Conservation (phyloP, 2,329 filamentous ascomycete genomes). For the Diaporthe caulivora region DNA sequence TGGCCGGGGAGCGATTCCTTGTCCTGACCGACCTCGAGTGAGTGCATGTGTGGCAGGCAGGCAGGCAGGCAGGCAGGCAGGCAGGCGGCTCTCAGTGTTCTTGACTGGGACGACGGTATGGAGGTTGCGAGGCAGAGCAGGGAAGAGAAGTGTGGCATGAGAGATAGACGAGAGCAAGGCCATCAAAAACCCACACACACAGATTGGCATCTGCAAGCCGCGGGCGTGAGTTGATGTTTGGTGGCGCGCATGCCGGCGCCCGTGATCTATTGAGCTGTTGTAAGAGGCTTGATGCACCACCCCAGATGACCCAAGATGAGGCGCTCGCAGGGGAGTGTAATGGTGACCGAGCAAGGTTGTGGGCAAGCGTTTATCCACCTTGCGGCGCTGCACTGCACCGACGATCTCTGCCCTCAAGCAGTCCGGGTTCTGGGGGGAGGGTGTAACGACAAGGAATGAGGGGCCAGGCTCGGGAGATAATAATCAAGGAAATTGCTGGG, state of each 20-base stretch:
- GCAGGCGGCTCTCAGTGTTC: conserved; percentile 8
- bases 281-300: conserved; percentile 38
- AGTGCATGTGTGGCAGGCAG: conserved; percentile 18
- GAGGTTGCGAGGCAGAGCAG: conserved; percentile 10
- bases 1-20: neutral
- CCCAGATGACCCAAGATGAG: conserved; percentile 35
- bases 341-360: conserved; percentile 13
- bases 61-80: no score
- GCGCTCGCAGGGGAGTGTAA: conserved; percentile 32
- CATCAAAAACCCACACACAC: neutral
- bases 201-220: conserved; percentile 36
- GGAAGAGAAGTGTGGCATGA: neutral
- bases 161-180: neutral
- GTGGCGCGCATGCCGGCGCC: conserved; percentile 36
- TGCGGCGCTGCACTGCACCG: neutral
- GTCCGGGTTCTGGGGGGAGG: neutral
- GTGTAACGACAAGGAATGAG: neutral
- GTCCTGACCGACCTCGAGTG: conserved; percentile 7
- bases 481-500: conserved; percentile 24
- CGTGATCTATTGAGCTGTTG: conserved; percentile 40
- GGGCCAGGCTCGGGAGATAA: neutral
- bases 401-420: conserved; percentile 7
- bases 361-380: neutral
- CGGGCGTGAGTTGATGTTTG: conserved; percentile 29
- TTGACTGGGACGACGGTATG: neutral